Percentiles rank a stretch among this genome's conserved stretches.
These are phyloP conservation scores for Yamadazyma triangularis DNA, from an alignment of 1,139 yeast species.

Conservation along the genomic window DNA sequence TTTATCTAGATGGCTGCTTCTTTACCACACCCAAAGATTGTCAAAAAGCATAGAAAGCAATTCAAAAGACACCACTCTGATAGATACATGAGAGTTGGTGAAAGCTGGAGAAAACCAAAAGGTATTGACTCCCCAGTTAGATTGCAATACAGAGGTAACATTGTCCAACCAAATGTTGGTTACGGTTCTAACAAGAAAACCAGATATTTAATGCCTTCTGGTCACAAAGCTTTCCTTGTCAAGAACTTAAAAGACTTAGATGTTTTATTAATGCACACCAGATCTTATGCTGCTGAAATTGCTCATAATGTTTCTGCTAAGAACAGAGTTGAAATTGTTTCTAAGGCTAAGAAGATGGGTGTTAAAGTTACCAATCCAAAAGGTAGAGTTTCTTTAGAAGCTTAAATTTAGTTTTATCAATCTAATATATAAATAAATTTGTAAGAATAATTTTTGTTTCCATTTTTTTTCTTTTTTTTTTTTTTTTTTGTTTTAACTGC, in stretches of 20 bases:
- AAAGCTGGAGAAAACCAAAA: slow-evolving; percentile 99
- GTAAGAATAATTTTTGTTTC: too few relatives aligned
- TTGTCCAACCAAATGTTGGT: slow-evolving; percentile 99
- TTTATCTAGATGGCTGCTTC: slow-evolving; percentile 77
- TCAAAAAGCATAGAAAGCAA: slow-evolving; percentile 98
- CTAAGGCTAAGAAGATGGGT: slow-evolving; percentile 98
- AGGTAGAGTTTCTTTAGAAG: slow-evolving; percentile 98
- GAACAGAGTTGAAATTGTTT: slow-evolving; percentile 95
- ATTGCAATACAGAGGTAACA: slow-evolving; percentile 99
- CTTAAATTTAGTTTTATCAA: too few relatives aligned
- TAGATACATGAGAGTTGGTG: slow-evolving; percentile 97
- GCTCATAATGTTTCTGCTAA: slow-evolving; percentile 98
- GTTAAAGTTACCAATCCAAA: slow-evolving; percentile 98
- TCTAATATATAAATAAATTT: too few relatives aligned
- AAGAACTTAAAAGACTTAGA: slow-evolving; percentile 93
- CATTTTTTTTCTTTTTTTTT: too few relatives aligned
- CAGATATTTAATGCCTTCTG: slow-evolving; percentile 92
- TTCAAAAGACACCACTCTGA: slow-evolving; percentile 99
- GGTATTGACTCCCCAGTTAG: slow-evolving; percentile 99
- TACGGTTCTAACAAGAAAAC: slow-evolving; percentile 99
- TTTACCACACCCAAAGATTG: slow-evolving; percentile 98
- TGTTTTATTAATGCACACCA: slow-evolving; percentile 93
- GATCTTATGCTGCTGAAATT: slow-evolving; percentile 98
- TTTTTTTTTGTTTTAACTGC: too few relatives aligned
- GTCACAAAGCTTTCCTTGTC: slow-evolving; percentile 96